A percentile compares a stretch with the other conserved stretches of the same genome.
These are phyloP conservation scores for Melaleuca alternifolia DNA, from an alignment of 345 rosid species.

Conservation along the genomic window DNA sequence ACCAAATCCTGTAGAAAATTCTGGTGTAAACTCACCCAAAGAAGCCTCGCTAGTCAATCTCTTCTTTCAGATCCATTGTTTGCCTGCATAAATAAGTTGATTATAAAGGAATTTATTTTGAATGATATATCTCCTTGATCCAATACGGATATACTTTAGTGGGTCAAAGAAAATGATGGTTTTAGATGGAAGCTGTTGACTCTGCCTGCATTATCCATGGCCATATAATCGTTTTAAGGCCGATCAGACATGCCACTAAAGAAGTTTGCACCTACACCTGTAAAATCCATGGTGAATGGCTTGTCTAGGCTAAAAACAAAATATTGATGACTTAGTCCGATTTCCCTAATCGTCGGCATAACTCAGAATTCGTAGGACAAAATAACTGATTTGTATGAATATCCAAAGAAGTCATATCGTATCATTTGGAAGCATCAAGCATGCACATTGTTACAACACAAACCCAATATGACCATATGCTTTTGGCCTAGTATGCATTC, in stretches of 20 bases:
- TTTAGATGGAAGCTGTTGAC: neutral
- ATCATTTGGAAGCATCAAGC: neutral
- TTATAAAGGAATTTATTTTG: neutral
- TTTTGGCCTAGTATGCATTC: neutral
- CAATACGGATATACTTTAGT: neutral
- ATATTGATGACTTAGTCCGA: neutral
- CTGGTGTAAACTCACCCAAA: neutral
- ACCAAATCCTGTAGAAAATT: neutral
- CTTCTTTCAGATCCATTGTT: neutral
- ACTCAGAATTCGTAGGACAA: neutral
- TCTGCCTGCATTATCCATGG: neutral
- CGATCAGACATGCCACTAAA: neutral
- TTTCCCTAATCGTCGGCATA: neutral
- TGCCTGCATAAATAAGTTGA: neutral
- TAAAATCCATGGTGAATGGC: neutral
- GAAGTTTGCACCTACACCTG: neutral
- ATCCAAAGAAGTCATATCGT: neutral
- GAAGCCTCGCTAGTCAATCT: neutral
- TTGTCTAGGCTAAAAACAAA: neutral
- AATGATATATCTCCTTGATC: neutral
- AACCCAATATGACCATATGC: neutral
- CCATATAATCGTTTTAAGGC: neutral
- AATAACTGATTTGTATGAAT: neutral
- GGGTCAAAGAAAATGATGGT: neutral
- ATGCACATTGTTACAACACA: neutral